Evolutionary conservation across 1,284 basidiomycete species (phyloP).

Genomic region (Paramarasmius palmivorus): DNA sequence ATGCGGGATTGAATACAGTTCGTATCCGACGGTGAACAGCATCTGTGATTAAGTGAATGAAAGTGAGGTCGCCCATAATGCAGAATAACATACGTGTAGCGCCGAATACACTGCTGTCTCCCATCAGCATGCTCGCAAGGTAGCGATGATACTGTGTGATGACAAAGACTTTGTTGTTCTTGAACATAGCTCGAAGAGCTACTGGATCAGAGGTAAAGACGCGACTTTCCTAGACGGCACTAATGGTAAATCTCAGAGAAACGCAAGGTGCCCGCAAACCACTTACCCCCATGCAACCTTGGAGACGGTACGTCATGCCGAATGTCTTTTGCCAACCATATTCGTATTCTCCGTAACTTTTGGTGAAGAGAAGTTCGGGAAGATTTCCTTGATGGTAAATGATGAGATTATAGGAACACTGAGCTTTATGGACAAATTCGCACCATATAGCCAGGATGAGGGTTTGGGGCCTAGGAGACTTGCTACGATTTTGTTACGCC

Average conservation of each 20-base stretch:
- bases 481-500: not conserved
- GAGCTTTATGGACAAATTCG: not conserved
- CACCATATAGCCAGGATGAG: not conserved
- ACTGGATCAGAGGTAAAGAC: not conserved
- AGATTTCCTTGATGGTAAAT: not conserved
- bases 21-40: not conserved
- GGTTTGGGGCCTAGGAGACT: not conserved
- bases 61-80: not conserved
- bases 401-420: not conserved
- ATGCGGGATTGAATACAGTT: slow-evolving; percentile 6
- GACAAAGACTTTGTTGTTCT: not conserved
- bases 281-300: slow-evolving; percentile 1
- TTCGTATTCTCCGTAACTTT: not conserved
- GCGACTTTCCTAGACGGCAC: not conserved
- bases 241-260: not conserved
- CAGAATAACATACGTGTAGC: not conserved
- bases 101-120: not conserved
- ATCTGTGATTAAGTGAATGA: not conserved
- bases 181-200: not conserved
- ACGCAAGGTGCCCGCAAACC: not conserved
- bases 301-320: not conserved
- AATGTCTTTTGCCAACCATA: not conserved
- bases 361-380: not conserved
- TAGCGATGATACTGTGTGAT: not conserved
- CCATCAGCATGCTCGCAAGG: not conserved